Conservation (phyloP, 1,284 basidiomycete genomes). For the Fomitopsis betulina region DNA sequence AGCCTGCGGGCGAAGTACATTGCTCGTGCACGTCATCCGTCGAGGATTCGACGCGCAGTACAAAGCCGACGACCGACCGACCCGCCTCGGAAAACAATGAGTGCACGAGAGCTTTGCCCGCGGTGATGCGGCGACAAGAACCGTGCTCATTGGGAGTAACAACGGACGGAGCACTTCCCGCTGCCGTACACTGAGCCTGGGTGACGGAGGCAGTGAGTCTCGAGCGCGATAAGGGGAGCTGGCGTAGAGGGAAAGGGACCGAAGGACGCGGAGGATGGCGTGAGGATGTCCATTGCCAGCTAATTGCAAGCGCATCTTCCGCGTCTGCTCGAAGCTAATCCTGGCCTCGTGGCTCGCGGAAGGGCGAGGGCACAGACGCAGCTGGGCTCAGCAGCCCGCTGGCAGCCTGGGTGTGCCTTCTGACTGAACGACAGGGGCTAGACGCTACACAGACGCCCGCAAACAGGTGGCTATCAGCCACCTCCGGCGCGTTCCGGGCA, state of each 20-base stretch:
- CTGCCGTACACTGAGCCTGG: background rate
- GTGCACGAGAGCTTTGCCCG: background rate
- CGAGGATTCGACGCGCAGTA: background rate
- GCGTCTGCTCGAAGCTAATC: background rate
- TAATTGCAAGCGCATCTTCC: background rate
- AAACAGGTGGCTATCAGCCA: background rate
- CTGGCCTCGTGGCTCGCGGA: constrained; percentile 6
- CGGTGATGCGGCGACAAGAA: background rate
- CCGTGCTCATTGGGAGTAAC: background rate
- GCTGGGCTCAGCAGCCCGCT: background rate
- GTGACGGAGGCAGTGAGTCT: background rate
- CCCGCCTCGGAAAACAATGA: background rate
- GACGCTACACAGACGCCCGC: background rate
- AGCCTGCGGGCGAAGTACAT: no score
- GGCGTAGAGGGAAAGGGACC: background rate
- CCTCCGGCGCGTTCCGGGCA: background rate
- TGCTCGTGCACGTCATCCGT: no score
- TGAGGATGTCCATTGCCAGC: constrained; percentile 7
- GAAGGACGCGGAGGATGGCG: constrained; percentile 6
- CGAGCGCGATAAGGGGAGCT: background rate
- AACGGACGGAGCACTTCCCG: background rate
- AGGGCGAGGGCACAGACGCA: background rate
- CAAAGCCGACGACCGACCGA: background rate
- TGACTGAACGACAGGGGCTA: constrained; percentile 2
- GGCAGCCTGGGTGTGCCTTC: background rate